Base-by-base conservation (phyloP, 1,284 basidiomycete genomes). In the Heliocybe sulcata region DNA sequence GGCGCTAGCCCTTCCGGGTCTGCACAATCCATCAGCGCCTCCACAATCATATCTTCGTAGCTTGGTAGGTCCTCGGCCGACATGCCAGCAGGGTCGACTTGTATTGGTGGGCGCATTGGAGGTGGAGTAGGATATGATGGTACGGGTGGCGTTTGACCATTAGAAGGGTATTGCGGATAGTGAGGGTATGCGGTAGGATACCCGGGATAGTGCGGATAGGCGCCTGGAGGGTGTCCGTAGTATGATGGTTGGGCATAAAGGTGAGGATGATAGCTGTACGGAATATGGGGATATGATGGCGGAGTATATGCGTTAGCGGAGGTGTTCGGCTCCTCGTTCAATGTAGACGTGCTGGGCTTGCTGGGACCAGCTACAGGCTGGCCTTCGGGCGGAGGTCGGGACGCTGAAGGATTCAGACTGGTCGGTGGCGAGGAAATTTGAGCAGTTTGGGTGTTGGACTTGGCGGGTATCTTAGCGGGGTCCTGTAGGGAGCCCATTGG, bases 31-130 rank as follows among this genome's bases (percentile, higher is more conserved):
- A 72, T 65, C 22, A 92, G 71, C 0, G 88, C 88, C 63, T 89
- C 85, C 8, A 86, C 87, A 33, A 92, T 87, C 90, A 92, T 92
- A 59, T 91, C 88, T 62, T 92, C 89, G 57, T 92, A 92, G 58
- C 85, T 88, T 10, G 90, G 90, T 38, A 92, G 72, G 63, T 89
- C 87, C 38, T 89, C 87, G 0, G 70, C 61, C 22, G 66, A 66
- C 47, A 56, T 60, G 52, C 23, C 61, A 29, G 59, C 63, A 14
- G 59, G 62, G 20, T 69, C 70, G 45, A 63, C 68, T 33, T 62
- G 63, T 14, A 66, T 62, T 0, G 66, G 67, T 56, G 69, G 53
- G 51, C 64, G 64, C 38, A 58, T 47, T 26, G 66, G 61, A 25
- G 72, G 62, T 47, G 62, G 51, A 51, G 56, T 63, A 29, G 70